Base-by-base conservation (phyloP, 73 alveolate species). In the Uronychia binucleata region DNA sequence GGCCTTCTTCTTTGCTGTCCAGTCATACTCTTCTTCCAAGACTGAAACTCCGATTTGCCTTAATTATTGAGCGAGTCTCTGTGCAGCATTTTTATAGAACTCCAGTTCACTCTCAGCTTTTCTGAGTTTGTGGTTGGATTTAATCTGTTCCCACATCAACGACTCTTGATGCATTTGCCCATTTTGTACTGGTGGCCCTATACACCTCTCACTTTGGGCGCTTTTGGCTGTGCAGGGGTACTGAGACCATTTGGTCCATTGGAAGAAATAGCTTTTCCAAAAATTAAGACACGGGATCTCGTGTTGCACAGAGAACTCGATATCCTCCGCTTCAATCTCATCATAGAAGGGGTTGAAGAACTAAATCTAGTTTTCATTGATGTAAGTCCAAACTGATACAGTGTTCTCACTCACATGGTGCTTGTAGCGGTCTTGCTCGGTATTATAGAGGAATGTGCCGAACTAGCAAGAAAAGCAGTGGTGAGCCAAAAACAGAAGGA, bases 391-490 rank as follows among this genome's bases (percentile, higher is more conserved):
- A 57, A 90, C 80, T 0, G 95, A 90, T 0, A 74, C 81, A 0
- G 92, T 74, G 60, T 90, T 74, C 19, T 75, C 79, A 27, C 83
- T 57, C 32, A 84, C 57, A 11, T 57, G 31, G 33, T n/a, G 33
- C 86, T 0, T 89, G 35, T 57, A 31, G 75, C 99, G 84, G 83
- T 97, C 99, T 84, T 81, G 88, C 82, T 95, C 98, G 79, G 89
- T 86, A 90, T 97, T 96, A 35, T 88, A 93, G 76, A 97, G 93
- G 95, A 97, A 97, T 28, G 98, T 97, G 28, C 99, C 99, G 92
- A 89, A 98, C 75, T 88, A 87, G 58, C 99, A 97, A 1, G 96
- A 74, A 46, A 80, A 90, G 46, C 87, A 83, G 77, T 95, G 97
- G n/a, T 94, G 82, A 0, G 99, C 99, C 32, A 98, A 84, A 86